Percentiles rank a stretch among this genome's conserved stretches.
Evolutionary conservation across 495 filamentous ascomycete genomes (phyloP).

Genomic region (Penicillium cinerascens): DNA sequence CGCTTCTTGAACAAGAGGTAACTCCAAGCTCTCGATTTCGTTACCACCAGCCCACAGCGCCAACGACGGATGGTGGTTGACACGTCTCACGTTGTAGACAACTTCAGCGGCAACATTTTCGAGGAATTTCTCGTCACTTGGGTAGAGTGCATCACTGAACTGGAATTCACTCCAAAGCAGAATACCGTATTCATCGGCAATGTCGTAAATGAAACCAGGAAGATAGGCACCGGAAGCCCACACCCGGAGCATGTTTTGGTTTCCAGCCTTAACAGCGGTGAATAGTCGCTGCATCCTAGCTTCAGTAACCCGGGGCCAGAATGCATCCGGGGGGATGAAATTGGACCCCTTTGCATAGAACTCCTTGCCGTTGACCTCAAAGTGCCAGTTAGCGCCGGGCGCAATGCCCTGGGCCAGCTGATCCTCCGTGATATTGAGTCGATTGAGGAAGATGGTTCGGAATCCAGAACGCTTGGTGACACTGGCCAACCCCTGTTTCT

Average conservation of each 20-base stretch:
- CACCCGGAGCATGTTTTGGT: constrained; percentile 69
- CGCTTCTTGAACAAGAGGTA: constrained; percentile 39
- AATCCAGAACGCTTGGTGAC: constrained; percentile 61
- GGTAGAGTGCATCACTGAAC: constrained; percentile 63
- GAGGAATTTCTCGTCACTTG: constrained; percentile 52
- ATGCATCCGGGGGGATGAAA: constrained; percentile 63
- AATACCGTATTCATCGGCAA: constrained; percentile 63
- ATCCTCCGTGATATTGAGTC: constrained; percentile 53
- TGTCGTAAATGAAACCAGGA: constrained; percentile 65
- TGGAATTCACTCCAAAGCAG: constrained; percentile 68
- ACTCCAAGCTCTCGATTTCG: constrained; percentile 58
- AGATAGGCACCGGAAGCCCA: constrained; percentile 64
- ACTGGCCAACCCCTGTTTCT: constrained; percentile 19
- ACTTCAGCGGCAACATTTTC: constrained; percentile 58
- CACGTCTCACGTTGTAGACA: constrained; percentile 58
- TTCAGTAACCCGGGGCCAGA: constrained; percentile 62
- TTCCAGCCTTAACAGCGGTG: constrained; percentile 52
- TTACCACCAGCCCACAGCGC: constrained; percentile 67
- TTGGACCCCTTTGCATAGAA: constrained; percentile 69
- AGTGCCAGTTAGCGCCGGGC: constrained; percentile 66
- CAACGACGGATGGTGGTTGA: constrained; percentile 67
- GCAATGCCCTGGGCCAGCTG: constrained; percentile 56
- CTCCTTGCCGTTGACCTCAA: constrained; percentile 64
- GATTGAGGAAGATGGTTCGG: constrained; percentile 65
- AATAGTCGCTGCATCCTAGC: constrained; percentile 53